Conservation (phyloP, 2,329 filamentous ascomycete species). For the Cercospora sesami region DNA sequence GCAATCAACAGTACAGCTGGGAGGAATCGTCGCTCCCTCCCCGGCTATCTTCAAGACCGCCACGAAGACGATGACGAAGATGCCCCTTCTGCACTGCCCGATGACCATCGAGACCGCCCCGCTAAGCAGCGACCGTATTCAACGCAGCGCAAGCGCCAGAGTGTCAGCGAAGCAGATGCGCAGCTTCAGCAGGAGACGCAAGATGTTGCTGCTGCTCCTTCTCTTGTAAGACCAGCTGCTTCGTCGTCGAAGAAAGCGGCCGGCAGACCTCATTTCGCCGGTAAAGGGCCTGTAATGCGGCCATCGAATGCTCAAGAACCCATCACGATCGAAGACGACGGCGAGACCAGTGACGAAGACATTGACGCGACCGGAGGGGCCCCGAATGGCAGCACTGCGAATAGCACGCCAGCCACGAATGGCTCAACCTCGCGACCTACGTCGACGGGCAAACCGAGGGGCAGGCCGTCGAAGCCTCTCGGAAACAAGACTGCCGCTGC, state of each 20-base stretch:
- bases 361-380: slow-evolving; percentile 61
- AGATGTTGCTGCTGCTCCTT: slow-evolving; percentile 7
- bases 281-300: slow-evolving; percentile 37
- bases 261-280: slow-evolving; percentile 28
- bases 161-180: slow-evolving; percentile 10
- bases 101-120: slow-evolving; percentile 43
- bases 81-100: slow-evolving; percentile 46
- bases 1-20: slow-evolving; percentile 20
- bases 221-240: neutral
- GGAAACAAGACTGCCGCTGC: neutral
- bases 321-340: slow-evolving; percentile 38
- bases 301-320: slow-evolving; percentile 36
- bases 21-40: slow-evolving; percentile 28
- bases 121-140: slow-evolving; percentile 12
- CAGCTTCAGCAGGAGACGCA: slow-evolving; percentile 23
- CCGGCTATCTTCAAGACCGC: slow-evolving; percentile 46
- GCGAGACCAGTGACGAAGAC: slow-evolving; percentile 26
- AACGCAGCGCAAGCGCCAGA: slow-evolving; percentile 11
- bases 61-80: slow-evolving; percentile 44
- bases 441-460: slow-evolving; percentile 17
- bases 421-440: neutral
- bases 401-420: slow-evolving; percentile 6
- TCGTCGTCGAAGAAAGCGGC: slow-evolving; percentile 6
- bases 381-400: slow-evolving; percentile 33
- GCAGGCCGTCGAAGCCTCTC: slow-evolving; percentile 16